phyloP scores from a whole-genome alignment of 768 basidiomycete species.

The Macrolepiota fuliginosa region DNA sequence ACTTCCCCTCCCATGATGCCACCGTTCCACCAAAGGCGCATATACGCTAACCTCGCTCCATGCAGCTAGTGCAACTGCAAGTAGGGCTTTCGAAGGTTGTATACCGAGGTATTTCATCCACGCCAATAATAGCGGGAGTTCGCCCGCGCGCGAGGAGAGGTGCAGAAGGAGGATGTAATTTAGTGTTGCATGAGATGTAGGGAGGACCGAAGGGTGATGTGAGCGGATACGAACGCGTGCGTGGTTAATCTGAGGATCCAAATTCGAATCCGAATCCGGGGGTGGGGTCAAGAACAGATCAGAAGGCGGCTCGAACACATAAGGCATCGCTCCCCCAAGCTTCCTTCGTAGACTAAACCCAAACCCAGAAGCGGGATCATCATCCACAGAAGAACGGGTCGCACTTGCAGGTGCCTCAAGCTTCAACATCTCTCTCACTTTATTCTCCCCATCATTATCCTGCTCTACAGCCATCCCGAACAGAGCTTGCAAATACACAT shows the following conservation, averaged over 20 bases:
- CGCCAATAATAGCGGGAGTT: slow-evolving; percentile 65
- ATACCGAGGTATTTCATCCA: slow-evolving; percentile 72
- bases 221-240: slow-evolving; percentile 7
- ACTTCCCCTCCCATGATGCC: slow-evolving; percentile 32
- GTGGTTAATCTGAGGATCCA: neutral
- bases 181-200: slow-evolving; percentile 7
- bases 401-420: slow-evolving; percentile 22
- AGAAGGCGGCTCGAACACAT: slow-evolving; percentile 6
- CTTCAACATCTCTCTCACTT: slow-evolving; percentile 23
- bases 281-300: slow-evolving; percentile 8
- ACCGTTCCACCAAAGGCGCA: slow-evolving; percentile 55
- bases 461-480: slow-evolving; percentile 44
- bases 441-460: slow-evolving; percentile 19
- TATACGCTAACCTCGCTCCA: slow-evolving; percentile 71
- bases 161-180: slow-evolving; percentile 22
- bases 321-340: slow-evolving; percentile 6
- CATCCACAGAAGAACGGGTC: slow-evolving; percentile 12
- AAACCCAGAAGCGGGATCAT: slow-evolving; percentile 10
- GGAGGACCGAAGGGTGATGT: slow-evolving; percentile 15
- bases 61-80: slow-evolving; percentile 62
- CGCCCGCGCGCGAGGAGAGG: slow-evolving; percentile 32
- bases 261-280: neutral
- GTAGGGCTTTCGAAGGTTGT: slow-evolving; percentile 47
- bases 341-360: slow-evolving; percentile 5
- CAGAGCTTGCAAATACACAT: slow-evolving; percentile 54